Conservation (phyloP, 2,329 filamentous ascomycete species). For the Xylariaceae sp. region DNA sequence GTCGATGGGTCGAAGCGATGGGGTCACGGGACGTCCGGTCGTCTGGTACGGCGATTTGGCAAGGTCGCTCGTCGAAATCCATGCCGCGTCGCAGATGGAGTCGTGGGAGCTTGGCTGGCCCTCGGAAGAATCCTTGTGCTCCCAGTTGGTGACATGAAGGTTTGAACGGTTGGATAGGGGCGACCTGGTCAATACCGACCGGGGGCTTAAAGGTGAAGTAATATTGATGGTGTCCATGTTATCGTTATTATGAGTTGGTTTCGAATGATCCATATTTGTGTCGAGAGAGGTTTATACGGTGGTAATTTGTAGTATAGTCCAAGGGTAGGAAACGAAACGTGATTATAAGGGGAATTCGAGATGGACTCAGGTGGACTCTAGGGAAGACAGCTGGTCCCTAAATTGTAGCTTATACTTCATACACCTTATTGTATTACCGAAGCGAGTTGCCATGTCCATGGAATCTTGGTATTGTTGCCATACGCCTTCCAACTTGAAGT, state of each 20-base stretch:
- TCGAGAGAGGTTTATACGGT: conserved; percentile 20
- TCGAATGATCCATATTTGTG: conserved; percentile 26
- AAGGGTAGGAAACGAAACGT: conserved; percentile 15
- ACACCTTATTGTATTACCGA: not conserved
- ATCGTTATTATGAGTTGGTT: conserved; percentile 8
- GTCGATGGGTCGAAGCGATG: conserved; percentile 12
- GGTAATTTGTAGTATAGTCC: conserved; percentile 25
- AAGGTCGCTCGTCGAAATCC: conserved; percentile 41
- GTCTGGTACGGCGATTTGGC: conserved; percentile 36
- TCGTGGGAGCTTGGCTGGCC: conserved; percentile 45
- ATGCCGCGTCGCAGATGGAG: conserved; percentile 48
- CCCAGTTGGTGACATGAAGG: conserved; percentile 37
- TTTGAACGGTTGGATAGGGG: conserved; percentile 40
- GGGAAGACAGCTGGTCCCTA: not conserved
- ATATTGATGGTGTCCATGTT: conserved; percentile 9
- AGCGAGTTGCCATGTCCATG: conserved; percentile 13
- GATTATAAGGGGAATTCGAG: not conserved
- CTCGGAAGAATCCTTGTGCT: conserved; percentile 48
- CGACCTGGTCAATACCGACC: conserved; percentile 23
- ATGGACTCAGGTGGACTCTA: too few species aligned
- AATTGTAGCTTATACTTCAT: not conserved
- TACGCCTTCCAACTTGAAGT: conserved; percentile 25
- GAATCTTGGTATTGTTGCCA: not conserved
- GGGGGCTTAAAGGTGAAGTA: not conserved
- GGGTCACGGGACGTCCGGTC: conserved; percentile 29